Evolutionary conservation across 129 eudicot genomes (phyloP), one percentile per base, ranked within the genome.

Genomic region (Artemisia annua): DNA sequence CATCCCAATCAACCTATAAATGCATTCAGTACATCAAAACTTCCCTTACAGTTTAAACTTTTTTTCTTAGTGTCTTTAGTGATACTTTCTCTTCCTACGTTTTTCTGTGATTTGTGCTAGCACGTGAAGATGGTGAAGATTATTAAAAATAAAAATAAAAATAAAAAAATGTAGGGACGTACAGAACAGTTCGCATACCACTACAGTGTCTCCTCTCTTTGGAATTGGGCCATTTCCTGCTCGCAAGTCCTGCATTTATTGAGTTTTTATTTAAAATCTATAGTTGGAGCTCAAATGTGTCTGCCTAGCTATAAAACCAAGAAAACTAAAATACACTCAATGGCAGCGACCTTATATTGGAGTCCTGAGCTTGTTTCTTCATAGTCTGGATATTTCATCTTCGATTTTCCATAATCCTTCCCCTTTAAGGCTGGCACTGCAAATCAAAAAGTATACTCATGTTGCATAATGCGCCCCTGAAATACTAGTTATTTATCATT

Each of bases 371-470:
- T 82, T 65, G 99, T 94, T 77, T 90, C 87, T 1, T 73, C 78
- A 72, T 94, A 94, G 77, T 94, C 99, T 14, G 97, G 97, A 83
- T 84, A 94, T 78, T 89, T 85, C 99, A 94, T 94, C 91, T 94
- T 94, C 22, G 96, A 52, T 89, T 94, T 94, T 49, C 99, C 99
- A 73, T 94, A 90, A 73, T 94, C 99, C 87, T 94, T 94, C 18
- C 97, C 99, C 80, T 91, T 89, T 57, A 94, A 65, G 15, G 99
- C 97, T 3, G 99, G 99, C 99, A 94, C 99, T 90, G 84, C 65
- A 79, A 68, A 69, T 77, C 63, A 66, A 76, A 50, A 78, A 48
- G 51, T 54, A 79, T 77, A 66, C 69, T 61, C 49, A 14, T 20
- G 61, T 60, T 16, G 19, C 50, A 72, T 56, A 39, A 39, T 39